Percentiles rank a stretch among this genome's conserved stretches.
These are phyloP conservation scores for Lachancea fermentati DNA, from an alignment of 805 yeast genomes.

Conservation along the genomic window DNA sequence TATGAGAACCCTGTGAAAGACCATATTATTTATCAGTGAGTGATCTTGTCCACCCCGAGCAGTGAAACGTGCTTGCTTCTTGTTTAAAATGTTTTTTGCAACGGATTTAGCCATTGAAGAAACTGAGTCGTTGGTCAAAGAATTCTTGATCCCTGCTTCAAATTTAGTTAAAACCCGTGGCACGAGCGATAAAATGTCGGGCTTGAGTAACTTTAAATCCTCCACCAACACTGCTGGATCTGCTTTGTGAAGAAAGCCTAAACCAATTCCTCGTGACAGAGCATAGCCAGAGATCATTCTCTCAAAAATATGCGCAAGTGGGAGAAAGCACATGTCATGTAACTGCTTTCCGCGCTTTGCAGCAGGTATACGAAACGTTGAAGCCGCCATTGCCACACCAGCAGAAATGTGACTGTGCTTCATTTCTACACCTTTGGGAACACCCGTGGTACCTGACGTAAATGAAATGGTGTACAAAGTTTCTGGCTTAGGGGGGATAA, in stretches of 20 bases:
- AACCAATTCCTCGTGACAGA: conserved; percentile 41
- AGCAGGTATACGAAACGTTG: conserved; percentile 29
- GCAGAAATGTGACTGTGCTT: conserved; percentile 49
- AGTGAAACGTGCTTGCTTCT: conserved; percentile 19
- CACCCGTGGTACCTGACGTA: conserved; percentile 73
- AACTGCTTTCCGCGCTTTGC: conserved; percentile 23
- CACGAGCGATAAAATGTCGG: conserved; percentile 49
- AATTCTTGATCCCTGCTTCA: conserved; percentile 52
- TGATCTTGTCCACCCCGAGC: conserved; percentile 35
- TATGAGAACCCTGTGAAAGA: conserved; percentile 33
- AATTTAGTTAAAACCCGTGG: conserved; percentile 61
- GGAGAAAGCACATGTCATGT: conserved; percentile 41
- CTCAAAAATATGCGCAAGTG: conserved; percentile 56
- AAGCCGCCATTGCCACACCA: conserved; percentile 40
- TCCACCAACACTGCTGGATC: conserved; percentile 49
- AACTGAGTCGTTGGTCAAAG: conserved; percentile 20
- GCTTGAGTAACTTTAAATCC: conserved; percentile 51
- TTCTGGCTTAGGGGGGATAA: conserved; percentile 46
- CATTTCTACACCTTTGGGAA: conserved; percentile 64
- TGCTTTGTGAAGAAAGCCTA: conserved; percentile 53
- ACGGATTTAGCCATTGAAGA: conserved; percentile 12
- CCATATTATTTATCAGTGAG: conserved; percentile 33
- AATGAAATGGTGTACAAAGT: conserved; percentile 58
- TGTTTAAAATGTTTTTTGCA: conserved; percentile 23
- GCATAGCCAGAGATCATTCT: conserved; percentile 41